A percentile compares a stretch with the other conserved stretches of the same genome.
These are phyloP conservation scores for Puccinia sorghi DNA, from an alignment of 1,284 basidiomycete genomes.

Conservation along the genomic window DNA sequence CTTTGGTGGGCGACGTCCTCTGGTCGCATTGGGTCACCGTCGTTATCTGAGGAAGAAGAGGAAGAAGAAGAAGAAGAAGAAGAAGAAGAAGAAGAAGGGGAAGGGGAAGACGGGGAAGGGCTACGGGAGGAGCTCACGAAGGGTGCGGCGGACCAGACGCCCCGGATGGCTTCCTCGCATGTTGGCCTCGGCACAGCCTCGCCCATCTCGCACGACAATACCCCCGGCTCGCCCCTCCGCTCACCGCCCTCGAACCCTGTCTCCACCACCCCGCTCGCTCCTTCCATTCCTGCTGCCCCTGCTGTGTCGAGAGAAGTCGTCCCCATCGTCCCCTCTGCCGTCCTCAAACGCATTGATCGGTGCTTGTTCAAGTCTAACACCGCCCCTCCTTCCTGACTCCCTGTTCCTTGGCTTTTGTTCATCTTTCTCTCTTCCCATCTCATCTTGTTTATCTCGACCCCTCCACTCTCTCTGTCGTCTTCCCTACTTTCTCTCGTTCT, in stretches of 20 bases:
- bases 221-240: not conserved
- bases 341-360: slow-evolving; percentile 17
- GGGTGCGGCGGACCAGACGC: not conserved
- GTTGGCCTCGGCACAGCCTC: not conserved
- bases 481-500: too few relatives aligned
- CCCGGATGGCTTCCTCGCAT: not conserved
- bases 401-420: too few relatives aligned
- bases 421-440: too few relatives aligned
- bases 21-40: not conserved
- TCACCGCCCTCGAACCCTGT: not conserved
- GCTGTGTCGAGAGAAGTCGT: not conserved
- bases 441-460: too few relatives aligned
- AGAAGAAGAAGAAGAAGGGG: not conserved
- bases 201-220: not conserved
- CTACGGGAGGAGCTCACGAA: not conserved
- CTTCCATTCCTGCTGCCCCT: not conserved
- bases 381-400: not conserved
- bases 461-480: too few relatives aligned
- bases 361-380: slow-evolving; percentile 10
- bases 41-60: not conserved
- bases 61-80: not conserved
- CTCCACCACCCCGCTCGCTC: not conserved
- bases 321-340: slow-evolving; percentile 9
- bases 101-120: not conserved
- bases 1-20: slow-evolving; percentile 5